Evolutionary conservation across 306 rosid genomes (phyloP), one percentile per base, ranked within the genome.

Genomic region (Albizia julibrissin): DNA sequence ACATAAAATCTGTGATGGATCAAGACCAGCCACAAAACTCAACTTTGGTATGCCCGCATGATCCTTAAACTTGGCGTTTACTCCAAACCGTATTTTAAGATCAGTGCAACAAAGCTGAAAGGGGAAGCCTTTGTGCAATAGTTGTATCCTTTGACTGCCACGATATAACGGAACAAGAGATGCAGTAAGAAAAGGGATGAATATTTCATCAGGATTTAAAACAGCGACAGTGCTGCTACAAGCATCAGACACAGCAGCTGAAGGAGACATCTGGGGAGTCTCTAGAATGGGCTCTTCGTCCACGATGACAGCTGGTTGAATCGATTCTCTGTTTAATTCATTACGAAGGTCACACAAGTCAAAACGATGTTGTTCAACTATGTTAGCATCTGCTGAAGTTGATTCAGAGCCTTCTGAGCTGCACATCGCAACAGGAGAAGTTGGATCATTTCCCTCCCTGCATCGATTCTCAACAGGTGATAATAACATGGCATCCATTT

Each of bases 31-130:
- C 80, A 93, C 99, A 64, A 95, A 83, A 82, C 44, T 93, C 87
- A 92, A 77, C 50, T 88, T 82, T 37, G 94, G 99, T 46, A 89
- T 83, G 50, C 99, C 98, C 84, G 92, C 97, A 22, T 37, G 84
- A 86, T 95, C 97, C 31, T 79, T 29, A 85, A 90, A 96, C 86
- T 85, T 93, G 11, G 90, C 66, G 86, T 85, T 92, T 74, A 93
- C 82, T 85, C 98, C 99, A 81, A 96, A 96, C 79, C 97, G 90
- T 69, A 96, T 94, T 91, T 87, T 96, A 90, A 93, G 69, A 86
- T 58, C 76, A 75, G 67, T n/a, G 86, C 91, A 89, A 50, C 34
- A 79, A 81, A 96, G 93, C 84, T 89, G 96, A 84, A 96, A 90
- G 70, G 81, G 81, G 69, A 49, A 83, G 40, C 92, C 93, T 44